Evolutionary conservation across 768 basidiomycete species (phyloP).

Genomic region (Cystobasidium tubakii): DNA sequence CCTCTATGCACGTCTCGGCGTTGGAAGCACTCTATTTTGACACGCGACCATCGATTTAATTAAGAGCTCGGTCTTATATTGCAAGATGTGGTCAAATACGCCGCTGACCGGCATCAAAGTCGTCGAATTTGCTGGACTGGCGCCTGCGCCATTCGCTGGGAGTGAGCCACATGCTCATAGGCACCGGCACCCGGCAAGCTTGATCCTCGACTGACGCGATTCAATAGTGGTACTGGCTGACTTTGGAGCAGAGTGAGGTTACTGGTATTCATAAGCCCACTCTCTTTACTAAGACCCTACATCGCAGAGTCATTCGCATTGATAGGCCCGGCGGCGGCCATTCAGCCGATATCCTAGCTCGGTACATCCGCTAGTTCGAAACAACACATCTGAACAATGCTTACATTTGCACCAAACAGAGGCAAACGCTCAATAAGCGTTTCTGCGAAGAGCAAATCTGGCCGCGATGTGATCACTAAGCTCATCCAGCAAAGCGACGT

Average conservation of each 20-base stretch:
- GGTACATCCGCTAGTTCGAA: constrained; percentile 18
- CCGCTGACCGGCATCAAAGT: constrained; percentile 33
- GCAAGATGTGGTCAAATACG: neutral
- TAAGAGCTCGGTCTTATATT: no score
- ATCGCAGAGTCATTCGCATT: constrained; percentile 58
- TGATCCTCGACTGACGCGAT: neutral
- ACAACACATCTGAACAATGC: neutral
- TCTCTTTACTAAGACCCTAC: neutral
- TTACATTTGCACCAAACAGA: constrained; percentile 57
- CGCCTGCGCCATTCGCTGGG: constrained; percentile 71
- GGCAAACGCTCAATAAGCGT: constrained; percentile 71
- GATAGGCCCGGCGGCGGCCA: constrained; percentile 56
- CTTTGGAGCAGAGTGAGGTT: constrained; percentile 58
- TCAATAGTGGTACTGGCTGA: constrained; percentile 64
- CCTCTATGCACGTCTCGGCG: neutral
- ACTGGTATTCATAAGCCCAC: neutral
- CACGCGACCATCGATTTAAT: neutral
- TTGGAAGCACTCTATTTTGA: neutral
- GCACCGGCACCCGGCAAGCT: neutral
- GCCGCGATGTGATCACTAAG: constrained; percentile 57
- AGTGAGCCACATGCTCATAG: constrained; percentile 20
- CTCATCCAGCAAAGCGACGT: constrained; percentile 66
- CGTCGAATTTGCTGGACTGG: constrained; percentile 69
- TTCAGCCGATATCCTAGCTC: constrained; percentile 42
- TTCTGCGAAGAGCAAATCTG: constrained; percentile 61